Conservation (phyloP, 306 rosid genomes). For the Ammopiptanthus mongolicus region DNA sequence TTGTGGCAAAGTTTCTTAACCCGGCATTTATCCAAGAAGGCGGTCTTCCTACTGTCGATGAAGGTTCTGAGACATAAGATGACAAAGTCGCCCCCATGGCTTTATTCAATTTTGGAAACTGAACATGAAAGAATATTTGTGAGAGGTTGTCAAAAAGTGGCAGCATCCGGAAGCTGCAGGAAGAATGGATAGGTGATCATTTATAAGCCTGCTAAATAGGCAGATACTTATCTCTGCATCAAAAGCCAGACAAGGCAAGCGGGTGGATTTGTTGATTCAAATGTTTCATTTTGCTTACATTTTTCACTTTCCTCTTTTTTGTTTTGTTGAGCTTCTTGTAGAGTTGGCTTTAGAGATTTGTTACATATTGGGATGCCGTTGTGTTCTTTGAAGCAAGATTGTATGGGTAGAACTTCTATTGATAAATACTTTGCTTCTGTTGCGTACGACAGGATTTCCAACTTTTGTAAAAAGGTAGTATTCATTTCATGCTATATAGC, state of each 20-base stretch:
- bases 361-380: conserved; percentile 46
- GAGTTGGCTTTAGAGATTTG: conserved; percentile 57
- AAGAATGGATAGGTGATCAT: neutral
- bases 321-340: conserved; percentile 37
- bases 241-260: conserved; percentile 24
- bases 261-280: conserved; percentile 61
- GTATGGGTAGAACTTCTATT: conserved; percentile 24
- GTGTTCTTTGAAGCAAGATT: conserved; percentile 36
- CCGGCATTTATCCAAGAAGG: conserved; percentile 62
- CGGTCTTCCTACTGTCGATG: conserved; percentile 69
- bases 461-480: conserved; percentile 23
- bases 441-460: conserved; percentile 31
- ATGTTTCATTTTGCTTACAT: conserved; percentile 46
- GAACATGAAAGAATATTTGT: neutral
- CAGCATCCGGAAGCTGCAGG: neutral
- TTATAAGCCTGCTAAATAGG: conserved; percentile 8
- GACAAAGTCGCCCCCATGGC: neutral
- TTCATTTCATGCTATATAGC: conserved; percentile 5
- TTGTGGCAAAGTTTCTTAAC: conserved; percentile 83
- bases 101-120: conserved; percentile 26
- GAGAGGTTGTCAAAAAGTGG: too few relatives aligned
- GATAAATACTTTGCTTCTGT: conserved; percentile 26
- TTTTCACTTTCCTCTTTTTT: conserved; percentile 35
- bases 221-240: conserved; percentile 25
- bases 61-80: conserved; percentile 57